Percentiles rank a stretch among this genome's conserved stretches.
phyloP scores from a whole-genome alignment of 75 land plant genomes.

The Sequoia sempervirens region DNA sequence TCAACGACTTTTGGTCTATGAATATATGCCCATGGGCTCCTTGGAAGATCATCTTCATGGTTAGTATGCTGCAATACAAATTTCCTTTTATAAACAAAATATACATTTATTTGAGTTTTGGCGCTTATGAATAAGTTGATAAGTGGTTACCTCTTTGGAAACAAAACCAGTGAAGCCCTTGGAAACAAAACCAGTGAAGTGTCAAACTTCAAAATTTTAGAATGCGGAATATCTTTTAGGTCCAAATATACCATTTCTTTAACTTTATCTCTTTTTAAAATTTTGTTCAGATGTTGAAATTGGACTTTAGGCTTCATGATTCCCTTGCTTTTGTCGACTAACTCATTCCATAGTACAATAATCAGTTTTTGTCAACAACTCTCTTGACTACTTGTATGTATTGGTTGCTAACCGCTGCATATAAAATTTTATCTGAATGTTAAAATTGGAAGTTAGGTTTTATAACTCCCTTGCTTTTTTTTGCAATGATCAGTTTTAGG shows the following conservation, averaged over 20 bases:
- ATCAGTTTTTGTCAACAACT: no score
- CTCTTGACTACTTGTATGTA: no score
- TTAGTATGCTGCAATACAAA: neutral
- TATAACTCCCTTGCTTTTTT: neutral
- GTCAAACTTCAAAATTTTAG: neutral
- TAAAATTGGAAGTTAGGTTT: neutral
- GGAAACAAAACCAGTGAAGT: neutral
- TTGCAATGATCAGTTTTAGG: neutral
- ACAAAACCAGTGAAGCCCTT: neutral
- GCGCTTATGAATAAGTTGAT: neutral
- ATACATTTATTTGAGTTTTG: neutral
- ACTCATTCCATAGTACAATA: neutral
- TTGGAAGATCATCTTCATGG: constrained; percentile 37
- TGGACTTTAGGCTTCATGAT: neutral
- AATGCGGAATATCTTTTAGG: neutral
- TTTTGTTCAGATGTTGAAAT: neutral
- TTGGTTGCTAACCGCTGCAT: neutral
- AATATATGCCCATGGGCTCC: constrained; percentile 27
- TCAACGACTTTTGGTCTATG: constrained; percentile 31
- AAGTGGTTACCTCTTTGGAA: neutral
- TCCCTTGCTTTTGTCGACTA: neutral
- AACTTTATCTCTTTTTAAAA: neutral
- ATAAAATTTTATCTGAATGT: neutral
- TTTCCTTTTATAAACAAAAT: neutral
- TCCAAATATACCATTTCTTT: neutral